Evolutionary conservation across 108 stramenopile genomes (phyloP), one percentile per base, ranked within the genome.

Genomic region (Fragilariopsis cylindrus): DNA sequence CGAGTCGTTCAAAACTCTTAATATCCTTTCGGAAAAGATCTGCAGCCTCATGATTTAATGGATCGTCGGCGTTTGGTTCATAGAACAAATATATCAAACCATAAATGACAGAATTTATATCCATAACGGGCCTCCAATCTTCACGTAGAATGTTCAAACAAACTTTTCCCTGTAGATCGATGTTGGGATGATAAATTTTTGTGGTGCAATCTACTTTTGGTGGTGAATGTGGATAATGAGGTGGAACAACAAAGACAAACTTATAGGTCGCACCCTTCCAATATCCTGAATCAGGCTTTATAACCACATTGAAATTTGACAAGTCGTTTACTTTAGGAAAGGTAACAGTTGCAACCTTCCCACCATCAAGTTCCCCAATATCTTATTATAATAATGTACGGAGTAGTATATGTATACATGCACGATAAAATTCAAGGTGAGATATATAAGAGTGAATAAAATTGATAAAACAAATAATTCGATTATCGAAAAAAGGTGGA

Each of bases 121-220:
- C 98, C 65, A 99, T 74, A 16, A 99, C 98, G 9, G 99, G 99
- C 73, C 97, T 95, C 99, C 99, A 99, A 90, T 99, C 99, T 82
- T 99, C 98, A 42, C 98, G 84, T 74, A 99, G 76, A 85, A 99
- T 99, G 75, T 98, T 98, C 75, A 81, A 50, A 47, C 99, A 99
- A 58, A 99, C 99, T 60, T 98, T 98, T 8, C 99, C 99, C 77
- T 99, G 89, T 62, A 96, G 74, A 82, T 99, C 96, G 75, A 99
- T 98, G 81, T 99, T 99, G 60, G 99, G 99, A 82, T 99, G 99
- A 75, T 98, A 99, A 64, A 98, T 94, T 83, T 94, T 93, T 16
- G 94, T 96, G 48, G 91, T 78, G 79, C 96, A 96, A 60, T 89
- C 88, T 46, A 99, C 98, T 73, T 98, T 98, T 54, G 99, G 99